phyloP scores from a whole-genome alignment of 768 basidiomycete genomes.

The Cyclocybe aegerita region DNA sequence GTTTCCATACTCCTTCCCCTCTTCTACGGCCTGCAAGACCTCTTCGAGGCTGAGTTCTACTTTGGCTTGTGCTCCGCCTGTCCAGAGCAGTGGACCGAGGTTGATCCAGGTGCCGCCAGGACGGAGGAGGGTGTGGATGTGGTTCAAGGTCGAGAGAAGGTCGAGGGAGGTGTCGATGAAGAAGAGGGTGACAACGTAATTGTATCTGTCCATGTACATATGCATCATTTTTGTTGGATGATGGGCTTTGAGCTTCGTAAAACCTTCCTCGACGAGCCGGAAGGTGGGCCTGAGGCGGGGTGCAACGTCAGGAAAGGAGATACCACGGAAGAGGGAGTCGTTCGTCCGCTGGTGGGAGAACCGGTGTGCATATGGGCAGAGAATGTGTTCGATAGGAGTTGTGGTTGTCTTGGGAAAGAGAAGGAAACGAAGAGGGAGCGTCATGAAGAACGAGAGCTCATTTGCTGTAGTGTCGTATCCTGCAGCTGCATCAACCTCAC shows the following conservation, averaged over 20 bases:
- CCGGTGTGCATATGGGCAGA: conserved; percentile 66
- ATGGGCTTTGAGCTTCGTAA: conserved; percentile 37
- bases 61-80: conserved; percentile 50
- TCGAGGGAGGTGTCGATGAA: conserved; percentile 66
- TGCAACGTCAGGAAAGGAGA: conserved; percentile 61
- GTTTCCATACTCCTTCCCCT: too few species aligned
- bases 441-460: conserved; percentile 69
- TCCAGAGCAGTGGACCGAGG: conserved; percentile 70
- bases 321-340: conserved; percentile 46
- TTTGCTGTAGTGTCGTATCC: conserved; percentile 60
- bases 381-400: conserved; percentile 41
- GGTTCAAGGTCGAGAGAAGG: conserved; percentile 50
- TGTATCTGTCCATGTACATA: conserved; percentile 42
- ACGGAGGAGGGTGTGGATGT: conserved; percentile 54
- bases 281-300: conserved; percentile 48
- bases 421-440: conserved; percentile 56
- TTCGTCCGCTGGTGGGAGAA: conserved; percentile 65
- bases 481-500: conserved; percentile 13
- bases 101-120: conserved; percentile 74
- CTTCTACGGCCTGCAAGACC: conserved; percentile 47
- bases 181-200: conserved; percentile 63
- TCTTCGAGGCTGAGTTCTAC: conserved; percentile 67
- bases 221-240: too few species aligned
- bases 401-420: conserved; percentile 47
- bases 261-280: conserved; percentile 55